Base-by-base conservation (phyloP, 2,329 filamentous ascomycete genomes). In the Epichloe coenophiala region DNA sequence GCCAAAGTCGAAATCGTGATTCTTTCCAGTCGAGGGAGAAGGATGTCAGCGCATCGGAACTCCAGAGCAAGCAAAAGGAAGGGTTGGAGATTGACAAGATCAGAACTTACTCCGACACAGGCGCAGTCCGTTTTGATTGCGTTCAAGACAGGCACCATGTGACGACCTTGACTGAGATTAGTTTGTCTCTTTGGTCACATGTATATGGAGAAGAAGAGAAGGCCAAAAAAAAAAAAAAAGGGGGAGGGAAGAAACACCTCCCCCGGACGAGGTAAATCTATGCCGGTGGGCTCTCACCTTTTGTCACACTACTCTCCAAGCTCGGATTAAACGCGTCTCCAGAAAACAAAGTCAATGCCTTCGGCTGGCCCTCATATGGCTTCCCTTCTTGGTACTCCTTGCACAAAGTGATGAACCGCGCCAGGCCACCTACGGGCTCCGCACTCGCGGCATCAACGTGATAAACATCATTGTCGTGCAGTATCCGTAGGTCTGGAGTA, bases 381-480 rank as follows among this genome's bases (percentile, higher is more conserved):
- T 75, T 65, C 47, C 78, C 74, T 2, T 77, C 66, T 47, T 81
- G 80, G 62, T 95, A 95, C 64, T 90, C 76, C 53, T 88, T 82
- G 56, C 84, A 75, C 27, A 93, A 70, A 3, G 82, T 84, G 63
- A 93, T 83, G 68, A 96, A 95, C 45, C 90, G 78, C 33, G 86
- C 74, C 41, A 86, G 77, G 17, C 90, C 90, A 31, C 90, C 90
- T 2, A 89, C 81, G 1, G 90, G 90, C 62, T 95, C 88, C 15
- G 84, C 80, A 27, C 86, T 89, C 2, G 74, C 73, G 2, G 68
- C 63, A 58, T 95, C 88, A 49, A 95, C 78, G 60, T 95, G 90
- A 66, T 95, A 95, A 53, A 95, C 89, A 68, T 96, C 89, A 67
- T 95, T 95, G 74, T 85, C 95, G 69, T 95, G 90, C 35, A 95